Base-by-base conservation (phyloP, 2,329 filamentous ascomycete genomes). In the Aspergillus arachidicola region DNA sequence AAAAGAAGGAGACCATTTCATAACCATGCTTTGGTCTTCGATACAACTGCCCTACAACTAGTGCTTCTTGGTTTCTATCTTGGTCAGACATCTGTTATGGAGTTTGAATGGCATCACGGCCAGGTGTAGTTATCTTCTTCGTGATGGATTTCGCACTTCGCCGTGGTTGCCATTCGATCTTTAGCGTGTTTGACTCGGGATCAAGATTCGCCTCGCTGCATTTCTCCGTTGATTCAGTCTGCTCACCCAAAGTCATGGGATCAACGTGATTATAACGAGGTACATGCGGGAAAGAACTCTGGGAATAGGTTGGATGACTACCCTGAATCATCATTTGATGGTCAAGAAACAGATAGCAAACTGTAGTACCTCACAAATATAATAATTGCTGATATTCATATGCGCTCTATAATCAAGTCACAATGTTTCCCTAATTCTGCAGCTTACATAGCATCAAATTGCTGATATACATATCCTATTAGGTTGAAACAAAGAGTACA, bases 21-120 rank as follows among this genome's bases (percentile, higher is more conserved):
- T 75, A 66, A 71, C 72, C 69, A 76, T 84, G 83, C 80, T 76
- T 77, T 76, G 76, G 80, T 77, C 81, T 83, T 80, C 83, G 85
- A 87, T 87, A 87, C 85, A 83, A 82, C 74, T 84, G 80, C 83
- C 85, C 84, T 72, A 87, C 66, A 87, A 73, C 62, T 71, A 83
- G 30, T 57, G 57, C 38, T 62, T 63, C 60, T 65, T 57, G 57
- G 12, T 64, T 58, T 48, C n/a, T 56, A 41, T 11, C 12, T 7
- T 45, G 23, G 26, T 23, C 28, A 21, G 23, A 43, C 28, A 36
- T 45, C 19, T 53, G 32, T 56, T 54, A 57, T 58, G 60, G 41
- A 38, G 46, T 38, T 57, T 58, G 53, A 56, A 45, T 59, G 46
- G 56, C 34, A 53, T 60, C 54, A 32, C 34, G 53, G 53, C 43